Base-by-base conservation (phyloP, 2,329 filamentous ascomycete species). In the Madurella fahalii region DNA sequence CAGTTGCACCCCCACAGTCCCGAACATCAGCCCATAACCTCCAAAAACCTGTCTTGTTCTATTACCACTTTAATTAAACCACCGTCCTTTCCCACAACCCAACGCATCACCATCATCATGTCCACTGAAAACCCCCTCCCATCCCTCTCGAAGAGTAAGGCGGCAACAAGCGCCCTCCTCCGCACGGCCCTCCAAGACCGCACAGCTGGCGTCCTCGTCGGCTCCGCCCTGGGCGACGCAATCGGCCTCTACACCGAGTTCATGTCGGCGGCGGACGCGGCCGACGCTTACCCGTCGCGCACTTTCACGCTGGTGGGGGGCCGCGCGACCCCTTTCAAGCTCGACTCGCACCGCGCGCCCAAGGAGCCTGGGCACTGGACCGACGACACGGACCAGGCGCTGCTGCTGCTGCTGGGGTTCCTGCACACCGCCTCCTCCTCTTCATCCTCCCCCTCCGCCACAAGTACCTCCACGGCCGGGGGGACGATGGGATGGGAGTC, bases 241-340 rank as follows among this genome's bases (percentile, higher is more conserved):
- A 77, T 81, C 54, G 78, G 78, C 2, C 62, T 82, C 7, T 81
- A 81, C 63, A 81, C 79, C 8, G 77, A 80, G 56, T 80, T 80
- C 54, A 65, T 79, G 25, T 70, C 74, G 1, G 69, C 68, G 40
- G 50, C 65, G 2, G 50, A 67, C 16, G 69, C 73, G 2, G 57
- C 58, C 18, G 58, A 57, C 7, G 59, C 69, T 25, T 79, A 80
- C 49, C 68, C 70, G 1, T 59, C 66, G 1, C 59, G 68, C 13
- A 65, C 55, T 2, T 79, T 79, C 60, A 71, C 68, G 2, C 68
- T 80, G 1, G 15, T 41, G 40, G 34, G 25, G 31, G 43, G 18
- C 18, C 11, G 42, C 9, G 68, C 69, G 0, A 79, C 77, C 1
- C 69, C 71, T 0, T 73, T 74, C 56, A 66, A 71, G 16, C 64